A percentile compares a stretch with the other conserved stretches of the same genome.
Evolutionary conservation across 129 eudicot species (phyloP).

Genomic region (Tanacetum coccineum): DNA sequence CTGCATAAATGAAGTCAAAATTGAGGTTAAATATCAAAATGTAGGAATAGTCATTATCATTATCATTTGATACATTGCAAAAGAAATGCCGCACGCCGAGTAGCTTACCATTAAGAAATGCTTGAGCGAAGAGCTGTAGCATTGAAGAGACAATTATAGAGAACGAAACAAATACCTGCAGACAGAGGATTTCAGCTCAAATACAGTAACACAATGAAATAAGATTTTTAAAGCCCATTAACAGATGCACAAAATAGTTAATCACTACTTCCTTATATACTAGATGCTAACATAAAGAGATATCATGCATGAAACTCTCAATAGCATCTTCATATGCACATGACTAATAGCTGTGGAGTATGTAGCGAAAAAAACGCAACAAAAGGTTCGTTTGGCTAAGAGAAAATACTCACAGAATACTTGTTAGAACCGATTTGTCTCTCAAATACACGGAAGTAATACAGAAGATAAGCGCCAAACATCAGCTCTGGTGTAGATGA

Average conservation of each 20-base stretch:
- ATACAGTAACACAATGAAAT: background rate
- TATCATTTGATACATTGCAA: background rate
- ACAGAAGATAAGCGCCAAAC: constrained; percentile 85
- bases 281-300: no score
- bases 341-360: background rate
- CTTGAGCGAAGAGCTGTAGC: constrained; percentile 55
- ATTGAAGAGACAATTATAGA: constrained; percentile 57
- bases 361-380: background rate
- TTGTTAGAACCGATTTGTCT: constrained; percentile 96
- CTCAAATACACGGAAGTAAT: constrained; percentile 96
- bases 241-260: background rate
- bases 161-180: constrained; percentile 83
- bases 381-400: background rate
- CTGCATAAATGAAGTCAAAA: constrained; percentile 43
- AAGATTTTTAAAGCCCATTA: background rate
- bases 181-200: background rate
- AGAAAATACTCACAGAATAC: constrained; percentile 64
- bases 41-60: no score
- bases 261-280: background rate
- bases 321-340: constrained; percentile 9
- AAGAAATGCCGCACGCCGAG: background rate
- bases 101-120: constrained; percentile 60
- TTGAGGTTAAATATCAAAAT: background rate
- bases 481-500: constrained; percentile 90
- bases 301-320: background rate